Evolutionary conservation across 495 filamentous ascomycete genomes (phyloP).

Genomic region (Paragyromitra xinjiangensis): DNA sequence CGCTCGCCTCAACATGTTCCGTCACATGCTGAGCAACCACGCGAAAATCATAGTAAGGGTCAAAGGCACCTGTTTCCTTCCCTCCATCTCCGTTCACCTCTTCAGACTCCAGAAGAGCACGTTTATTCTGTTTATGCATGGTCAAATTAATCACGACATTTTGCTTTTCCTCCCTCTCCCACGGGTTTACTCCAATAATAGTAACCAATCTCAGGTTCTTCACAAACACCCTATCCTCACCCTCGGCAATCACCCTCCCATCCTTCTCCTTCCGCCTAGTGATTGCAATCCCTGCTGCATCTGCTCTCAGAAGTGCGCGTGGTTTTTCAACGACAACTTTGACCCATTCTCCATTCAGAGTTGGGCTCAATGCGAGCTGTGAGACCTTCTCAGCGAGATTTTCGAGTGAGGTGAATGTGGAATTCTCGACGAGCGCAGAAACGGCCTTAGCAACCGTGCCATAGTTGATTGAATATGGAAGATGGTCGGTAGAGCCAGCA

Average conservation of each 20-base stretch:
- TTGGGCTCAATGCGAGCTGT: conserved; percentile 45
- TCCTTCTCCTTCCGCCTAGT: conserved; percentile 38
- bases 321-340: conserved; percentile 55
- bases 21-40: conserved; percentile 43
- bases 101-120: conserved; percentile 31
- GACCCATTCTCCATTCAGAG: conserved; percentile 54
- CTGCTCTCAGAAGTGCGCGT: conserved; percentile 55
- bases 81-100: conserved; percentile 17
- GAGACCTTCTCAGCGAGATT: conserved; percentile 53
- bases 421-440: conserved; percentile 51
- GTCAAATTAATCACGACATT: conserved; percentile 64
- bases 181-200: conserved; percentile 68
- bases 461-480: conserved; percentile 57
- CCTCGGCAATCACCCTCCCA: conserved; percentile 36
- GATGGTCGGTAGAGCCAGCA: conserved; percentile 57
- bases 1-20: conserved; percentile 65
- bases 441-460: conserved; percentile 54
- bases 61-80: conserved; percentile 16
- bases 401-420: conserved; percentile 49
- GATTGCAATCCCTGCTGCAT: conserved; percentile 54
- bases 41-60: conserved; percentile 51
- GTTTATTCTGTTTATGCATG: conserved; percentile 59
- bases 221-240: conserved; percentile 55
- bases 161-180: conserved; percentile 68
- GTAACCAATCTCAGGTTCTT: conserved; percentile 55